Base-by-base conservation (phyloP, 371 early-diverging fungal species). In the Mucor saturninus region DNA sequence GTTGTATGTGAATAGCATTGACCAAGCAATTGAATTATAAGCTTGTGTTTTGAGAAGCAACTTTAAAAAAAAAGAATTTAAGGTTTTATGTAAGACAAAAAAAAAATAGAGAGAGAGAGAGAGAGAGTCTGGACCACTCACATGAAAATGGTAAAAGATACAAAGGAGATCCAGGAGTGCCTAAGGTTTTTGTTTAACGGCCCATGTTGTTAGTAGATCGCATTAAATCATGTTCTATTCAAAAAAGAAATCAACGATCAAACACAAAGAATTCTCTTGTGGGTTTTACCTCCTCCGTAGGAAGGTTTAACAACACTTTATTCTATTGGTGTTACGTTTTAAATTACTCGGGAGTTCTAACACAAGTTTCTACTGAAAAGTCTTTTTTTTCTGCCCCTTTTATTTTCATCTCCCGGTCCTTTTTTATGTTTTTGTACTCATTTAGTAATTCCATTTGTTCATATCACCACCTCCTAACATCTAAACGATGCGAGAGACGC, bases 381-480 rank as follows among this genome's bases (percentile, higher is more conserved):
- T 42, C 49, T 21, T 21, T 49, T 8, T 49, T n/a, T 26, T 8
- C 26, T 49, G n/a, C 29, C 32, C 32, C 37, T 52, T 52, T 52
- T 13, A 32, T 54, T 15, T 39, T 21, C 37, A 39, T 37, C 54
- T 54, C 54, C 54, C 40, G 54, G 57, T 46, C 45, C 46, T 35
- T 15, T 56, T 56, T 6, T 55, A 29, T 32, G 28, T 7, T 30
- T 49, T 10, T 2, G 28, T 30, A 29, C 49, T 9, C 5, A 49
- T 30, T 26, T 52, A 35, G 52, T 52, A 52, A 52, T 52, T 52
- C 52, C 52, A 14, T 52, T 52, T 52, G 52, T 8, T 35, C 37
- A 52, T 7, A 52, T 14, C 9, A 42, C 11, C 42, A 42, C 15
- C 49, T 52, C 52, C 52, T 52, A 52, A 31, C 32, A 31, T 35